These are phyloP conservation scores for Nemania sp. DNA, from an alignment of 2,329 filamentous ascomycete genomes.

Conservation along the genomic window DNA sequence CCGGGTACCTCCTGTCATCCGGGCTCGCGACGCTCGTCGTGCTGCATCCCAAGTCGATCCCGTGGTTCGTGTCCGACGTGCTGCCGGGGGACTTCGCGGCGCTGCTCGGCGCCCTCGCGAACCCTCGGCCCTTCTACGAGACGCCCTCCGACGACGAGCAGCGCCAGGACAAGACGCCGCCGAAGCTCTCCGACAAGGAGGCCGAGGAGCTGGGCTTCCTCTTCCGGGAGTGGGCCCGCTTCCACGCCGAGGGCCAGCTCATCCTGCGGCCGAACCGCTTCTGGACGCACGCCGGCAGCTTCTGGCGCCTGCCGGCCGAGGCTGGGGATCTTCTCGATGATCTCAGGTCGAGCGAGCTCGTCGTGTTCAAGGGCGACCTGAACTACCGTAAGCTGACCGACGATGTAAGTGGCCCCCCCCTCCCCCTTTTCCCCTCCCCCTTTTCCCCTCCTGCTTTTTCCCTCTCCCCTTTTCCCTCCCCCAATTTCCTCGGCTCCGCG, in stretches of 20 bases:
- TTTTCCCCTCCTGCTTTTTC: not conserved
- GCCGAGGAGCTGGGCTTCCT: constrained; percentile 71
- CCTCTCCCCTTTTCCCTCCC: not conserved
- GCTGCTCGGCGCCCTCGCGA: constrained; percentile 79
- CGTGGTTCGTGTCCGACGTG: constrained; percentile 98
- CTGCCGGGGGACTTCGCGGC: constrained; percentile 81
- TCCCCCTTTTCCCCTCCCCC: not conserved
- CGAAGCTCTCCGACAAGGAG: constrained; percentile 70
- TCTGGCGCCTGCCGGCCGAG: constrained; percentile 78
- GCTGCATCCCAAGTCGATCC: constrained; percentile 90
- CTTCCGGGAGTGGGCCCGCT: constrained; percentile 77
- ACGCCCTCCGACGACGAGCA: constrained; percentile 70
- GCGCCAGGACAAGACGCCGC: constrained; percentile 59
- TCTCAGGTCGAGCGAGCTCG: constrained; percentile 79
- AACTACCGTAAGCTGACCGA: constrained; percentile 94
- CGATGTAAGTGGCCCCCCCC: constrained; percentile 66
- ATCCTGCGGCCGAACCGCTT: constrained; percentile 83
- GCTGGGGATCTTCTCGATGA: constrained; percentile 74
- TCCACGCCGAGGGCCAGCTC: constrained; percentile 84
- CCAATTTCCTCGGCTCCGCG: not conserved
- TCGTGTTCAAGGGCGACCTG: constrained; percentile 95
- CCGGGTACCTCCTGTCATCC: constrained; percentile 83
- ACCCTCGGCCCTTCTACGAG: constrained; percentile 79
- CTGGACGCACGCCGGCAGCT: constrained; percentile 88
- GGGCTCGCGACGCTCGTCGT: constrained; percentile 86